phyloP scores from a whole-genome alignment of 345 rosid genomes.

The Firmiana major region DNA sequence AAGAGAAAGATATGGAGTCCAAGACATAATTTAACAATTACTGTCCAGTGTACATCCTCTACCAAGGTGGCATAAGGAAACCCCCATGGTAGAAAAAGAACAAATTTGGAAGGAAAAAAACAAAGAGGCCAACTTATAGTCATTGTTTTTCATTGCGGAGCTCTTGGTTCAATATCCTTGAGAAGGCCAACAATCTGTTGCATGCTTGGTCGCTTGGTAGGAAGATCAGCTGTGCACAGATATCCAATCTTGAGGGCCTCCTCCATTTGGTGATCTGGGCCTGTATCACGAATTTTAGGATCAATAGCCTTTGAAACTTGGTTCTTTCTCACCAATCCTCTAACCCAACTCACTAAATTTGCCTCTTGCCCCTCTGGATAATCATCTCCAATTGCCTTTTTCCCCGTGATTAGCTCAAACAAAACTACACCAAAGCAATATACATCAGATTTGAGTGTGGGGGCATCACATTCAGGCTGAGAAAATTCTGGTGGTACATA shows the following conservation, averaged over 20 bases:
- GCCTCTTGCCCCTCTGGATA: slow-evolving; percentile 61
- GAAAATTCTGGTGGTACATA: slow-evolving; percentile 82
- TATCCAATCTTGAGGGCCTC: slow-evolving; percentile 91
- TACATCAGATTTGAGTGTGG: slow-evolving; percentile 79
- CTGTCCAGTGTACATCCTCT: slow-evolving; percentile 39
- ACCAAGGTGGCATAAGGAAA: slow-evolving; percentile 20
- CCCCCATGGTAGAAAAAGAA: slow-evolving; percentile 15
- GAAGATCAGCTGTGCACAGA: slow-evolving; percentile 86
- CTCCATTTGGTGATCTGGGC: slow-evolving; percentile 61
- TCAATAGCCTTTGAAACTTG: slow-evolving; percentile 62
- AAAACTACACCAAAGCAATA: slow-evolving; percentile 88
- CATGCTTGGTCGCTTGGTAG: slow-evolving; percentile 89
- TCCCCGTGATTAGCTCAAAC: slow-evolving; percentile 78
- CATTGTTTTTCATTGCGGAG: slow-evolving; percentile 33
- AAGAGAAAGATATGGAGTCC: slow-evolving; percentile 14
- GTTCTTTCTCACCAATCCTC: slow-evolving; percentile 68
- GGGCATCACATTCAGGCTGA: slow-evolving; percentile 45
- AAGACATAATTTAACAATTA: slow-evolving; percentile 13
- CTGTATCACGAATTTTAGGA: slow-evolving; percentile 65
- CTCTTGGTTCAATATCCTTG: slow-evolving; percentile 78
- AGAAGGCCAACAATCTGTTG: slow-evolving; percentile 96
- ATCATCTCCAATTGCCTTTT: slow-evolving; percentile 63
- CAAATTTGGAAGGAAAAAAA: background rate
- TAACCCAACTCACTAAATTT: slow-evolving; percentile 67
- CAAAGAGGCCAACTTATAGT: slow-evolving; percentile 7